A percentile compares a stretch with the other conserved stretches of the same genome.
phyloP scores from a whole-genome alignment of 805 yeast species.

The Cyberlindnera maritima region DNA sequence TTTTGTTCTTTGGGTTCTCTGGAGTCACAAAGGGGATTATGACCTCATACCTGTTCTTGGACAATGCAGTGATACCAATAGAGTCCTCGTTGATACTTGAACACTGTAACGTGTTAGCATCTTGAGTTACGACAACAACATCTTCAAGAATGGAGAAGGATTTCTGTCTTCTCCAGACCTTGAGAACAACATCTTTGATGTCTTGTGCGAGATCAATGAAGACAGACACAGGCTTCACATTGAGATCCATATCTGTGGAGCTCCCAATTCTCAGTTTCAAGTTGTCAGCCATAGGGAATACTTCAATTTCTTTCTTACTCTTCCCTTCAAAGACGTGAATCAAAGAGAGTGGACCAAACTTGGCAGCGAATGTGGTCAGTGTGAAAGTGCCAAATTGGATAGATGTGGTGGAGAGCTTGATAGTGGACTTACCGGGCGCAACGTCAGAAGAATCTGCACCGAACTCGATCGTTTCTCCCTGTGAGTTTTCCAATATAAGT shows the following conservation, averaged over 20 bases:
- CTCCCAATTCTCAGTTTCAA: constrained; percentile 17
- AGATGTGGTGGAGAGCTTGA: constrained; percentile 24
- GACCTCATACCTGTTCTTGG: constrained; percentile 23
- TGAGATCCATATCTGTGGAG: constrained; percentile 19
- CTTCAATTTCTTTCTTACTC: constrained; percentile 4
- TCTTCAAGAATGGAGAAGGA: constrained; percentile 1
- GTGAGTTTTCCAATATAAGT: constrained; percentile 22
- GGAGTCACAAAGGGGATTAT: constrained; percentile 33
- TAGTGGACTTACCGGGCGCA: neutral
- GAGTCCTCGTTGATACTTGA: constrained; percentile 2
- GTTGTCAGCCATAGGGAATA: constrained; percentile 17
- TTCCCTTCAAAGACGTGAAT: constrained; percentile 20
- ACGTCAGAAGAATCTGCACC: neutral
- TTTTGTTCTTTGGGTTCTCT: constrained; percentile 13
- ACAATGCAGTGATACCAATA: constrained; percentile 5
- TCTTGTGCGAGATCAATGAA: constrained; percentile 11
- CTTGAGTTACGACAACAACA: constrained; percentile 3
- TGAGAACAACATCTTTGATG: constrained; percentile 7
- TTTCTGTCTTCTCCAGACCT: constrained; percentile 11
- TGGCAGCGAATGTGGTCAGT: constrained; percentile 26
- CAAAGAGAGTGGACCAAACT: constrained; percentile 27
- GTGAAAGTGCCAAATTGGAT: constrained; percentile 37
- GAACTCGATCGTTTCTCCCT: constrained; percentile 13
- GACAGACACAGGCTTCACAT: constrained; percentile 20
- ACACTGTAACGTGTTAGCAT: neutral